Conservation (phyloP, 139 green algal genomes). For the Chlorella ohadii region DNA sequence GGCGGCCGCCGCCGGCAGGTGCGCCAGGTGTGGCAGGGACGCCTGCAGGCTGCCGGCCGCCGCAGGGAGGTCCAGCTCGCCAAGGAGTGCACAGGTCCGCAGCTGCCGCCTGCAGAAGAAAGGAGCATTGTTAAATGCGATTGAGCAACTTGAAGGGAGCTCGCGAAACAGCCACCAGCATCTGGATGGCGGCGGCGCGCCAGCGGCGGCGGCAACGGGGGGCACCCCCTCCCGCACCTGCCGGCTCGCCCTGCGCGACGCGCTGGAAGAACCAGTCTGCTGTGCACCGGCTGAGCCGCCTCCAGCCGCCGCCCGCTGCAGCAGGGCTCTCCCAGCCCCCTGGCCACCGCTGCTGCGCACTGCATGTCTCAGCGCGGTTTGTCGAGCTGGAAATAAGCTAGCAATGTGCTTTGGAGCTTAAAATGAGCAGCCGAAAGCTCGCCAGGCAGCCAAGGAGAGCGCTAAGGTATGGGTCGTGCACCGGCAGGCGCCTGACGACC, state of each 20-base stretch:
- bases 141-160: not conserved
- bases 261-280: not conserved
- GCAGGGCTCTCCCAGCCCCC: not conserved
- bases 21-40: not conserved
- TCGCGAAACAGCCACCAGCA: not conserved
- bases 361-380: not conserved
- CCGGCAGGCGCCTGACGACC: no score
- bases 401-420: no score
- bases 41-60: not conserved
- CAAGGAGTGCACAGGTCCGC: not conserved
- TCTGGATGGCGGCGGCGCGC: not conserved
- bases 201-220: not conserved
- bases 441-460: no score
- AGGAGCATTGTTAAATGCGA: not conserved
- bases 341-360: not conserved
- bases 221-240: not conserved
- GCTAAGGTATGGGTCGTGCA: no score
- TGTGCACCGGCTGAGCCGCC: not conserved
- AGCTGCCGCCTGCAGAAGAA: not conserved
- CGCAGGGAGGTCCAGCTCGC: not conserved
- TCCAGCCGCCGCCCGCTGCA: constrained; percentile 9
- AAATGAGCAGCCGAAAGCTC: no score
- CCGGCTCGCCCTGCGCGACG: not conserved
- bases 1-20: not conserved
- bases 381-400: no score